Evolutionary conservation across 495 filamentous ascomycete genomes (phyloP).

Genomic region (Pseudevernia furfuracea): DNA sequence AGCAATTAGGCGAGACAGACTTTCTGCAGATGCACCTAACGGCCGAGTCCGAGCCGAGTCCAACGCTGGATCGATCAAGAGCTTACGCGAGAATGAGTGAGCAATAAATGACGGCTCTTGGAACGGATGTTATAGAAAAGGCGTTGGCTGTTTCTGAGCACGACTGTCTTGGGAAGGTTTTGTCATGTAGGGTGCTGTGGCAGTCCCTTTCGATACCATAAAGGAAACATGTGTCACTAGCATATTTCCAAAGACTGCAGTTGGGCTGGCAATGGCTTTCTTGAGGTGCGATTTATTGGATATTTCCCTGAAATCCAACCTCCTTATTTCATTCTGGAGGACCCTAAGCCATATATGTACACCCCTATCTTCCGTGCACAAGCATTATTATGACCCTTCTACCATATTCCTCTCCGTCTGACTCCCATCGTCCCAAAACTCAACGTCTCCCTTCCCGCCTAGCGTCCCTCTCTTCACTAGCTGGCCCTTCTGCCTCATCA

Average conservation of each 20-base stretch:
- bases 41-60: constrained; percentile 6
- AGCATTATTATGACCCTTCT: background rate
- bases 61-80: constrained; percentile 5
- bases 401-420: background rate
- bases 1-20: constrained; percentile 1
- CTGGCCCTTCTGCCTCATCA: constrained; percentile 58
- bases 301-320: background rate
- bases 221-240: background rate
- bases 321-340: background rate
- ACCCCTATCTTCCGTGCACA: background rate
- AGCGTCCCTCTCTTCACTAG: constrained; percentile 52
- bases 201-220: background rate
- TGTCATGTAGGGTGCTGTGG: background rate
- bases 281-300: background rate
- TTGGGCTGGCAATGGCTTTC: background rate
- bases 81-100: constrained; percentile 15
- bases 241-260: background rate
- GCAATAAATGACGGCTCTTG: background rate
- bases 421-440: constrained; percentile 40
- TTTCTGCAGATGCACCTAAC: background rate
- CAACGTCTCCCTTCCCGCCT: constrained; percentile 38
- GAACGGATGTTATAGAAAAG: background rate
- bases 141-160: background rate
- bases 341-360: background rate
- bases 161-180: background rate